These are phyloP conservation scores for Onygenales sp. DNA, from an alignment of 2,329 filamentous ascomycete species.

Conservation along the genomic window DNA sequence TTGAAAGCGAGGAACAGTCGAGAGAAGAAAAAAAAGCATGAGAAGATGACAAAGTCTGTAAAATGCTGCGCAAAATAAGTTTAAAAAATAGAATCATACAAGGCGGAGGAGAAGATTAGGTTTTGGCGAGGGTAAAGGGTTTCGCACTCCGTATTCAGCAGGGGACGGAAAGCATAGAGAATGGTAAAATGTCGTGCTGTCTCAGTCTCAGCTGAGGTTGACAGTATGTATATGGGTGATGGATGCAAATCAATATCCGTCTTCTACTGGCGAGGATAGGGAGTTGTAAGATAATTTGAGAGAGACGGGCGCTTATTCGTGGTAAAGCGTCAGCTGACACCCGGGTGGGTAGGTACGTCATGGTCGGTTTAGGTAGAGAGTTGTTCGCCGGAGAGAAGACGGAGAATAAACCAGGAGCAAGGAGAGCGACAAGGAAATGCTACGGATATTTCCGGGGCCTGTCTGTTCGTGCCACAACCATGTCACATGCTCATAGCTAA, in stretches of 20 bases:
- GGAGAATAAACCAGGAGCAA: background rate
- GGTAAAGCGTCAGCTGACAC: no score
- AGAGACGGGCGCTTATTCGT: no score
- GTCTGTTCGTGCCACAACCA: background rate
- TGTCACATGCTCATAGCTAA: background rate
- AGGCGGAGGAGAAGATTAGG: background rate
- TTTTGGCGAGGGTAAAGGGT: background rate
- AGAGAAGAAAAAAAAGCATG: slow-evolving; percentile 14
- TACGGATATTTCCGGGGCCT: background rate
- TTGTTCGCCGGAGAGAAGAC: no score
- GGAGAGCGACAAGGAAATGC: background rate
- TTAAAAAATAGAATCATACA: slow-evolving; percentile 1
- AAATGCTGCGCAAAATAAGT: background rate
- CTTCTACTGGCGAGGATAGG: background rate
- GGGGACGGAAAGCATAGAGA: background rate
- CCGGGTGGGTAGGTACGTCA: no score
- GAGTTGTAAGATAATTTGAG: background rate
- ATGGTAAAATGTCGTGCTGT: background rate
- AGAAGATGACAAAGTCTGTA: slow-evolving; percentile 1
- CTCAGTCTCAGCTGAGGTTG: background rate
- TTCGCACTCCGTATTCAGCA: slow-evolving; percentile 2
- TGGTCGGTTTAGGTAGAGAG: no score
- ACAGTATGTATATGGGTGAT: background rate
- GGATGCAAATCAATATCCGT: background rate
- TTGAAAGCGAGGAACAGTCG: slow-evolving; percentile 4